Conservation (phyloP, 805 yeast genomes). For the Kluyveromyces siamensis region DNA sequence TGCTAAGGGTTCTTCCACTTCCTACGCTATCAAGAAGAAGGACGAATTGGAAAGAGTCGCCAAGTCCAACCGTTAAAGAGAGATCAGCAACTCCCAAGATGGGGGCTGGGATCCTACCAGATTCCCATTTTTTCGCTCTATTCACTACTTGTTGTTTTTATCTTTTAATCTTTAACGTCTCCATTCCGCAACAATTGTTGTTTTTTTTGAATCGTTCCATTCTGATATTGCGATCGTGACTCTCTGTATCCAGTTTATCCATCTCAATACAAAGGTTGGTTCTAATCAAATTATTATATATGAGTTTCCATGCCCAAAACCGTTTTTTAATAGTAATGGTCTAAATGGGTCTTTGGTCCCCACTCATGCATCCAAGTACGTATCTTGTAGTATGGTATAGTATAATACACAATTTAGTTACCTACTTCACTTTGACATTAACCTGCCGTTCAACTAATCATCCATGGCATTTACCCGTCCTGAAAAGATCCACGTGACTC, state of each 20-base stretch:
- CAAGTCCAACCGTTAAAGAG: conserved; percentile 97
- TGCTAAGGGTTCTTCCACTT: conserved; percentile 99
- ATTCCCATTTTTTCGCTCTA: background rate
- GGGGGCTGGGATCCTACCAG: background rate
- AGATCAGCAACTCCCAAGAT: conserved; percentile 4
- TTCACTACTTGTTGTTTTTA: conserved; percentile 7
- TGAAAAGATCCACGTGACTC: background rate
- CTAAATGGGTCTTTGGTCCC: background rate
- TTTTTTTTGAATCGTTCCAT: conserved; percentile 10
- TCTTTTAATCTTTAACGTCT: conserved; percentile 15
- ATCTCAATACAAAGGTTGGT: background rate
- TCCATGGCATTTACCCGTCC: no score
- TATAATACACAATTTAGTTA: background rate
- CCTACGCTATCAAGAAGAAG: conserved; percentile 99
- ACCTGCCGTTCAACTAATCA: no score
- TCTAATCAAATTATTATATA: conserved; percentile 2
- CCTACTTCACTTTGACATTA: background rate
- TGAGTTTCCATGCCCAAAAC: conserved; percentile 1
- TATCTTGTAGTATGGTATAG: background rate
- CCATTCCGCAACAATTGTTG: conserved; percentile 12
- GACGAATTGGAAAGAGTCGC: conserved; percentile 99
- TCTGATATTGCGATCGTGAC: conserved; percentile 4
- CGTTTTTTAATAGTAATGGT: background rate
- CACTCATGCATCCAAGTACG: background rate
- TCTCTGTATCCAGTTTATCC: background rate